Base-by-base conservation (phyloP, 2,329 filamentous ascomycete species). In the Penicillium sp. region DNA sequence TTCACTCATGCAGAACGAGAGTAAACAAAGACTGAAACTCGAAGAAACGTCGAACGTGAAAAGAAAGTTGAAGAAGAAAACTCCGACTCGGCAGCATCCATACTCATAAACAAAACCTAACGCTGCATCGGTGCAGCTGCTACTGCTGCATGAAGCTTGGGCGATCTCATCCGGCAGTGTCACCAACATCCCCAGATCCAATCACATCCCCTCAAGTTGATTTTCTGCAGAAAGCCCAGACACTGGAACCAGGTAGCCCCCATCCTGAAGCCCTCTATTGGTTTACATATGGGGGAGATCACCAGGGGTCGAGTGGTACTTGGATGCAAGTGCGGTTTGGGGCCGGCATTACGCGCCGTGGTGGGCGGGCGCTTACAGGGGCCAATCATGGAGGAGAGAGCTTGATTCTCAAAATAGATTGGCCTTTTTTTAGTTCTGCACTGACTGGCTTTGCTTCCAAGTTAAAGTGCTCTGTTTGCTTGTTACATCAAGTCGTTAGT, bases 211-310 rank as follows among this genome's bases (percentile, higher is more conserved):
- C 7, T 7, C 20, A 22, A 45, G 50, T 18, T 46, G 8, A 33
- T 36, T 30, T 46, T 55, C 59, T 56, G 54, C 53, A 61, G 46
- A 22, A 13, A 57, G 51, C 51, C 40, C 54, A 59, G 53, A 63
- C 59, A 62, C 55, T 47, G 43, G 46, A 56, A 31, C 39, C 31
- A 38, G 42, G 20, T 18, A 38, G 35, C 35, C 11, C 9, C 4
- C 22, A 25, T 36, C 5, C 1, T 27, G 38, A 44, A 22, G 5
- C 30, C 48, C 35, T 25, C 39, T 4, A 58, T 56, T 58, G 55
- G 55, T 28, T 20, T 13, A 11, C 1, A 40, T 24, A 10, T 9
- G 20, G 25, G 27, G 25, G 33, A 31, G 57, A 57, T 55, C 51
- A 53, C 11, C 56, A 51, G 51, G 53, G 45, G 44, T 25, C 18